These are phyloP conservation scores for Crataegus laevigata DNA, from an alignment of 306 rosid species.

Conservation along the genomic window DNA sequence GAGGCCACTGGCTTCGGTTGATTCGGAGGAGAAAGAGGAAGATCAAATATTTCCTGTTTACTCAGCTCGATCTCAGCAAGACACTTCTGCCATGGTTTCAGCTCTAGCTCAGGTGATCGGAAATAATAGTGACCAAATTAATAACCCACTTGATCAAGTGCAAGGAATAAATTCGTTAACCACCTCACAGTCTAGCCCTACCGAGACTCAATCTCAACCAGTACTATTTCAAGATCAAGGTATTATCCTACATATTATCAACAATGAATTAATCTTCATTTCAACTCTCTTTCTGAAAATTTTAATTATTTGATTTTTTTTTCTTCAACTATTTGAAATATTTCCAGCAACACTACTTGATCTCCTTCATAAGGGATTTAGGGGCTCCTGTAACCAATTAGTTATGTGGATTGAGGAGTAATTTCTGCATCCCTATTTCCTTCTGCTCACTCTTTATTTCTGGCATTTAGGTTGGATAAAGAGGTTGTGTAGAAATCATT, in stretches of 20 bases:
- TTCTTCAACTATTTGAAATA: not conserved
- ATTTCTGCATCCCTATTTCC: not conserved
- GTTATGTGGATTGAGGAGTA: not conserved
- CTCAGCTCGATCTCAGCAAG: slow-evolving; percentile 67
- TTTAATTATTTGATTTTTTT: not conserved
- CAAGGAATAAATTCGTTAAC: slow-evolving; percentile 15
- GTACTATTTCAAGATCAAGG: slow-evolving; percentile 39
- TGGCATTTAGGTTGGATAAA: too few relatives aligned
- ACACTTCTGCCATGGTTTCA: slow-evolving; percentile 66
- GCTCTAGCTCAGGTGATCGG: slow-evolving; percentile 72
- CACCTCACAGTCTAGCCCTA: not conserved
- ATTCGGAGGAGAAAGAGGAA: slow-evolving; percentile 47
- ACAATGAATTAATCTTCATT: not conserved
- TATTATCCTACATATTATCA: not conserved
- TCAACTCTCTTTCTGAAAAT: not conserved
- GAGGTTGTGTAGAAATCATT: too few relatives aligned
- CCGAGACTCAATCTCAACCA: slow-evolving; percentile 23
- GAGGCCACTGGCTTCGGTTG: slow-evolving; percentile 36
- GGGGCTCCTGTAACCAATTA: not conserved
- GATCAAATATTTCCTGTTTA: slow-evolving; percentile 51
- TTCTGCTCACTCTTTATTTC: not conserved
- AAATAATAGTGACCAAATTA: slow-evolving; percentile 12
- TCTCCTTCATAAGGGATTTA: not conserved
- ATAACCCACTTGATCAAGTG: not conserved
- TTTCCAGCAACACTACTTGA: not conserved